Base-by-base conservation (phyloP, 2,329 filamentous ascomycete genomes). In the Sodiomyces alkalinus region DNA sequence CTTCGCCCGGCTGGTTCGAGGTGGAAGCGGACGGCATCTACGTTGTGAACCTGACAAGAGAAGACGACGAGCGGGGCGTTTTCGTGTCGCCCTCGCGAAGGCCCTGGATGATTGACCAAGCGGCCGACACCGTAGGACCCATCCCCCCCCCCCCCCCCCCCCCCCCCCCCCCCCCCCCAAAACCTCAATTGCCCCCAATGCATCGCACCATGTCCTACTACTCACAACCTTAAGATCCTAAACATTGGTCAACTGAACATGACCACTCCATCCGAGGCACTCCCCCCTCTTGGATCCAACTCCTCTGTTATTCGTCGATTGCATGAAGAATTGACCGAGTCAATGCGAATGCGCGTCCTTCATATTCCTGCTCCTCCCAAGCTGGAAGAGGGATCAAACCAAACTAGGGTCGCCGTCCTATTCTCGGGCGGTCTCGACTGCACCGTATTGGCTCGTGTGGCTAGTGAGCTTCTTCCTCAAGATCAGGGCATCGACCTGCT, bases 341-440 rank as follows among this genome's bases (percentile, higher is more conserved):
- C 81, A 4, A 52, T 92, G 6, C 58, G 59, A 31, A 46, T 74
- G 6, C 71, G 82, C 22, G 61, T 85, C 11, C 50, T 72, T 7
- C 60, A 72, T 22, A 68, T 92, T 5, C 80, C 80, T 0, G 44
- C 59, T 25, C 71, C 69, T 2, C 68, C 64, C 8, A 49, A 43
- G 5, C 32, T 32, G 15, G 24, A 33, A 22, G 27, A 27, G 17
- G 38, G 38, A 1, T 27, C 38, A 6, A 41, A 37, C 7, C 55
- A 63, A 37, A 59, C 67, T 12, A 66, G 65, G 30, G 51, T 93
- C 10, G 85, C 83, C 1, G 62, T 98, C 1, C 60, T 98, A 0
- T 98, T 96, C 49, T 98, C 90, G 0, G 90, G 90, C 3, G 90
- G 90, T 0, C 65, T 98, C 6, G 90, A 98, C 49, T 96, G 90